Evolutionary conservation across 805 yeast species (phyloP), one percentile per base, ranked within the genome.

Genomic region (Cyberlindnera mississippiensis): DNA sequence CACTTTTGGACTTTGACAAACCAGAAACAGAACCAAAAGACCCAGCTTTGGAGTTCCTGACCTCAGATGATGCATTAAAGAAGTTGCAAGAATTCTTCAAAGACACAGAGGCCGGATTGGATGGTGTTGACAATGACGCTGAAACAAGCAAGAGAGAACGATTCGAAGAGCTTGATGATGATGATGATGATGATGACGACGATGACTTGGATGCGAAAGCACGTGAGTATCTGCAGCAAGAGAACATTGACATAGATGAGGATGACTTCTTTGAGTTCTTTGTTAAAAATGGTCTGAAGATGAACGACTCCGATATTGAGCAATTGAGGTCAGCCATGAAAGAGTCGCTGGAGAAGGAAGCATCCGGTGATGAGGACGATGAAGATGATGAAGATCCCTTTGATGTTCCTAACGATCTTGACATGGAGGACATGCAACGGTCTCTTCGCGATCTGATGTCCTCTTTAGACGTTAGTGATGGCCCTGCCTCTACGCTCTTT

Each of bases 221-320:
- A 0, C 39, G 49, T 26, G 48, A 56, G 16, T 63, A 61, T 29
- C 55, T 69, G 31, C 33, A 52, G 1, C 67, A 66, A 38, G 27
- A 24, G 10, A 62, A 63, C 10, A 56, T 68, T 14, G 74, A 67
- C 40, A 75, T 80, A 8, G 78, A 76, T 51, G 85, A 80, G 50
- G 87, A 81, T 54, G 87, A 82, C 52, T 82, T 82, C 53, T 76
- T 81, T 50, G 88, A 82, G 54, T 80, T 68, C 51, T 78, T 79
- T 54, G 62, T 77, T 11, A 69, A 70, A 41, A 74, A 78, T 24
- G 85, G 80, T 0, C 51, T 80, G 19, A 67, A 76, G 17, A 41
- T 80, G 45, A 55, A 67, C 0, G 68, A 71, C 14, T 72, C 68
- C 5, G 75, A 76, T 15, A 51, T 80, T 9, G 74, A 67, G 28